Base-by-base conservation (phyloP, 345 rosid genomes). In the Melaleuca quinquenervia region DNA sequence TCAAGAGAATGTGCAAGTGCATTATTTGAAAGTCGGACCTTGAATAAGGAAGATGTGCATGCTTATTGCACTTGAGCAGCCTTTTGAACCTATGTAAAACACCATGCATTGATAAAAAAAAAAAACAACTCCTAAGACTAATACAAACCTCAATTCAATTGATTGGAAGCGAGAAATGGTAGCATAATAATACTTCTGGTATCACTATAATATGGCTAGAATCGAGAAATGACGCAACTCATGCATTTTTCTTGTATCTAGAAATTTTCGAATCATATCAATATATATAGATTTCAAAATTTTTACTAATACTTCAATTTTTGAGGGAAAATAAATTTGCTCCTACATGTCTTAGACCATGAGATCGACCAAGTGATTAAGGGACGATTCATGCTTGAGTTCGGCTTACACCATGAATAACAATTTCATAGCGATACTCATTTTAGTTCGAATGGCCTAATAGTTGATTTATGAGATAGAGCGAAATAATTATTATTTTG, bases 191-290 rank as follows among this genome's bases (percentile, higher is more conserved):
- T 58, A 58, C 44, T 1, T 62, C 0, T 0, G 9, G 44, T 32
- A 62, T 29, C 15, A 14, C 29, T 62, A 15, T 20, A 62, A 62
- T 64, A 64, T 32, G 2, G 3, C 0, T 8, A 0, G 12, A 10
- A n/a, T n/a, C n/a, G n/a, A n/a, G n/a, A n/a, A 7, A 29, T 62
- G 0, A 29, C 22, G 16, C 8, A 32, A 64, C 6, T 64, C 0
- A 0, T 0, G 44, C 18, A 1, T 62, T 27, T 62, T 62, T 64
- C 22, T 7, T 15, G 29, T 64, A 29, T 16, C 1, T 14, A 21
- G 15, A 62, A 29, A 29, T 0, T 26, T 12, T 3, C 18, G 29
- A 64, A 16, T 32, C 76, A 29, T 15, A 29, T 29, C 29, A 64
- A 64, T 64, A 64, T n/a, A 32, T 32, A 58, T n/a, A n/a, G n/a